Percentiles rank a stretch among this genome's conserved stretches.
These are phyloP conservation scores for Cyberlindnera sargentensis DNA, from an alignment of 805 yeast genomes.

Conservation along the genomic window DNA sequence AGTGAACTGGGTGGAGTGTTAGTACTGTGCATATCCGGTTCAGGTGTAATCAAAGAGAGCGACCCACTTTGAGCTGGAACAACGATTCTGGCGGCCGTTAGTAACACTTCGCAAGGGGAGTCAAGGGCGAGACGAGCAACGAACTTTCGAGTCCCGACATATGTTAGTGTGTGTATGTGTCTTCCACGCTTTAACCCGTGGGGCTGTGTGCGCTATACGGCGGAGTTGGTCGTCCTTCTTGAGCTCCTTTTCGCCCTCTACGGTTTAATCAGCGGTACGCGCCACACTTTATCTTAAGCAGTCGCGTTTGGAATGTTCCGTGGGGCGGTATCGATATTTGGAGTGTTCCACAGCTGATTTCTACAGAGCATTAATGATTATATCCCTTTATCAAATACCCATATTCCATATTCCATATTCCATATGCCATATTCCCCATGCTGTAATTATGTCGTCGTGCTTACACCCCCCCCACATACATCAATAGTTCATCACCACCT, in stretches of 20 bases:
- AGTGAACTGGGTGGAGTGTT: slow-evolving; percentile 52
- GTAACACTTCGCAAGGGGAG: not conserved
- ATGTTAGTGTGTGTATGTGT: not conserved
- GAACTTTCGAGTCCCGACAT: slow-evolving; percentile 8
- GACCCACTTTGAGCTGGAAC: slow-evolving; percentile 49
- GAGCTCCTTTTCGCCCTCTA: no score
- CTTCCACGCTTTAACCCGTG: no score
- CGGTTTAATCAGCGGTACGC: no score
- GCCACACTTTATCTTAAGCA: no score
- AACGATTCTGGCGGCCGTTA: slow-evolving; percentile 19
- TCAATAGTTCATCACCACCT: slow-evolving; percentile 25
- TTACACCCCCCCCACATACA: not conserved
- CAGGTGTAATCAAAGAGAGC: no score
- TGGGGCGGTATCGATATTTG: not conserved
- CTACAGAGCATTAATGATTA: no score
- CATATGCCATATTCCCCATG: not conserved
- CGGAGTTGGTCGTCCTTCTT: no score
- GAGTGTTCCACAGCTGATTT: not conserved
- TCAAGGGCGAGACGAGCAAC: not conserved
- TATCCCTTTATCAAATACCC: not conserved
- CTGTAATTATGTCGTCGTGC: not conserved
- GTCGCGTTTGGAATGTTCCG: not conserved
- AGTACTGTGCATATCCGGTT: not conserved
- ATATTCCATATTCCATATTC: not conserved
- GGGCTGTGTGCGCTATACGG: no score